phyloP scores from a whole-genome alignment of 2,329 filamentous ascomycete species.

The Diaporthe humulicola region DNA sequence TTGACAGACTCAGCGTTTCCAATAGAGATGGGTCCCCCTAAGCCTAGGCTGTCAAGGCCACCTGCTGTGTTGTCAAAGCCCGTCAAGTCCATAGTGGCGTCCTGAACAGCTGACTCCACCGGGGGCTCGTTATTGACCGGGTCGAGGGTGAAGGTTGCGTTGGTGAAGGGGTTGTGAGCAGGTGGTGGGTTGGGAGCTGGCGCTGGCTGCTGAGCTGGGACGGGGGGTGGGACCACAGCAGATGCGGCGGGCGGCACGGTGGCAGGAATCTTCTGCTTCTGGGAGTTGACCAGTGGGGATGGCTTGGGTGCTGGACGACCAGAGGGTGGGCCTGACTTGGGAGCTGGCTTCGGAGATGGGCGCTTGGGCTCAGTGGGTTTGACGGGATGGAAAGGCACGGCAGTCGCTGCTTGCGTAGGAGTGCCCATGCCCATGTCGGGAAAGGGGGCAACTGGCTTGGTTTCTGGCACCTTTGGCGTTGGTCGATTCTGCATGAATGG shows the following conservation, averaged over 20 bases:
- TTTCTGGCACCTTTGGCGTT: conserved; percentile 30
- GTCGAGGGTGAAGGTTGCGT: conserved; percentile 39
- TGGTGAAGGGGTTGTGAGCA: conserved; percentile 37
- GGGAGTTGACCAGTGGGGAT: conserved; percentile 37
- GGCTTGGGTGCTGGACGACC: conserved; percentile 35
- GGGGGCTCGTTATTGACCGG: conserved; percentile 27
- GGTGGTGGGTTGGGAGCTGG: background rate
- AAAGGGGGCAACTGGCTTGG: conserved; percentile 38
- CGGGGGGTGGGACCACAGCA: conserved; percentile 17
- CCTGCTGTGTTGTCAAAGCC: conserved; percentile 30
- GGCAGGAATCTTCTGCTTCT: conserved; percentile 35
- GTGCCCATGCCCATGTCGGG: conserved; percentile 39
- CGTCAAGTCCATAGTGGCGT: conserved; percentile 32
- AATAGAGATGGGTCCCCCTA: background rate
- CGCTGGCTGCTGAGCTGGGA: conserved; percentile 15
- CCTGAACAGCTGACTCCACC: conserved; percentile 14
- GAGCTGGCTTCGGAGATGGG: conserved; percentile 33
- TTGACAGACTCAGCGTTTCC: conserved; percentile 46
- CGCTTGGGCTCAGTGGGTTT: conserved; percentile 36
- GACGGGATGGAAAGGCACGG: conserved; percentile 32
- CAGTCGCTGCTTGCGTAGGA: conserved; percentile 5
- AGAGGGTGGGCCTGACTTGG: conserved; percentile 35
- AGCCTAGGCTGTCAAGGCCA: conserved; percentile 21
- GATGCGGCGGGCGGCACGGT: conserved; percentile 28
- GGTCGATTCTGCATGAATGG: conserved; percentile 35